Evolutionary conservation across 1,139 yeast species (phyloP).

Genomic region (Debaryomyces subglobosus): DNA sequence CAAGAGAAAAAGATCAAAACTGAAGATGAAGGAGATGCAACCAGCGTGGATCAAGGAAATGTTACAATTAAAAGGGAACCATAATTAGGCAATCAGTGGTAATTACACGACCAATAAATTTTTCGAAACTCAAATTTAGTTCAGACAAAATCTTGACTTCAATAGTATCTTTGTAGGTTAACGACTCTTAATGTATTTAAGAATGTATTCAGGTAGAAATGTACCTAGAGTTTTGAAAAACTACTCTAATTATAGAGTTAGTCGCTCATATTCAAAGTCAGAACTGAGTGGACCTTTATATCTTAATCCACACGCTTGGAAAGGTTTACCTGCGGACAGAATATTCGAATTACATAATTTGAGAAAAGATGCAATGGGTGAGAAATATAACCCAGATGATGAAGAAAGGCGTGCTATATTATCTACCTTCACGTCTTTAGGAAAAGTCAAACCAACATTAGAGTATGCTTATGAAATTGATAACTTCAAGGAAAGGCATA

Average conservation of each 20-base stretch:
- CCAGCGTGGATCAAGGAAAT: neutral
- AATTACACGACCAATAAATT: conserved; percentile 6
- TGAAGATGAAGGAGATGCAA: neutral
- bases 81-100: neutral
- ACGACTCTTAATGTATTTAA: neutral
- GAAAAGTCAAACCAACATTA: conserved; percentile 36
- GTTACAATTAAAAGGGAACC: conserved; percentile 1
- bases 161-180: neutral
- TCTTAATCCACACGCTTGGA: conserved; percentile 69
- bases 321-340: conserved; percentile 63
- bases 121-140: conserved; percentile 5
- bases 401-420: conserved; percentile 51
- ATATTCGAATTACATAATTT: conserved; percentile 62
- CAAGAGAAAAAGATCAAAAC: conserved; percentile 5
- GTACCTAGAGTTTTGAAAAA: conserved; percentile 1
- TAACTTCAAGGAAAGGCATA: conserved; percentile 47
- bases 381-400: conserved; percentile 56
- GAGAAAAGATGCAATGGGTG: conserved; percentile 59
- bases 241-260: neutral
- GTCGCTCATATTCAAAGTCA: conserved; percentile 19
- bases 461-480: conserved; percentile 50
- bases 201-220: conserved; percentile 2
- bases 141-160: neutral
- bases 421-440: conserved; percentile 42
- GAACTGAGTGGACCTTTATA: conserved; percentile 28